Percentiles rank a stretch among this genome's conserved stretches.
Conservation (phyloP, 2,329 filamentous ascomycete species). For the Pestalotiopsis sp. region DNA sequence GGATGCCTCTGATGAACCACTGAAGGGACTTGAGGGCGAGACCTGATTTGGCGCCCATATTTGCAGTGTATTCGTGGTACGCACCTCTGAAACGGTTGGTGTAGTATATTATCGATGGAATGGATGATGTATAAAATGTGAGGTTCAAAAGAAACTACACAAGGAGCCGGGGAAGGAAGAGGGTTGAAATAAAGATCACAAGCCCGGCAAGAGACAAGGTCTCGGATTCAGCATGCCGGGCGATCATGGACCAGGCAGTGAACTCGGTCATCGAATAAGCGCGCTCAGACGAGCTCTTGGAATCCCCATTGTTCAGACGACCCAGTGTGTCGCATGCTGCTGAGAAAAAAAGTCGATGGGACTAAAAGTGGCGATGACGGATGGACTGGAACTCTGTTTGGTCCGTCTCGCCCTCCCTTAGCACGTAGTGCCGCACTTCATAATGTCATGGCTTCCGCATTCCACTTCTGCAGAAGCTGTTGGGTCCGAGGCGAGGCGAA, state of each 20-base stretch:
- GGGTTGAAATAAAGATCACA: background rate
- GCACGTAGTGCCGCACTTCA: background rate
- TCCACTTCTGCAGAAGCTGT: background rate
- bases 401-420: background rate
- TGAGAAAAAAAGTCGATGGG: conserved; percentile 1
- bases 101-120: background rate
- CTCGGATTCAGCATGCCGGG: background rate
- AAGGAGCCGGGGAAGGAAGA: background rate
- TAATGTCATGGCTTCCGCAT: background rate
- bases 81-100: background rate
- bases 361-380: conserved; percentile 9
- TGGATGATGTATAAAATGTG: background rate
- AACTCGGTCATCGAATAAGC: background rate
- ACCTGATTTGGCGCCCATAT: conserved; percentile 60
- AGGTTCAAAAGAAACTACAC: background rate
- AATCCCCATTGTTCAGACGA: background rate
- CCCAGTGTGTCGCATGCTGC: background rate
- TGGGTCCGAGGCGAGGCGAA: background rate
- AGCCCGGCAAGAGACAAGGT: background rate
- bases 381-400: conserved; percentile 7
- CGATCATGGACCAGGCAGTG: background rate
- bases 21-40: conserved; percentile 69
- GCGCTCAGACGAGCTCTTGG: background rate
- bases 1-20: conserved; percentile 72
- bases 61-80: conserved; percentile 24